Evolutionary conservation across 805 yeast species (phyloP).

Genomic region (Kluyveromyces wickerhamii): DNA sequence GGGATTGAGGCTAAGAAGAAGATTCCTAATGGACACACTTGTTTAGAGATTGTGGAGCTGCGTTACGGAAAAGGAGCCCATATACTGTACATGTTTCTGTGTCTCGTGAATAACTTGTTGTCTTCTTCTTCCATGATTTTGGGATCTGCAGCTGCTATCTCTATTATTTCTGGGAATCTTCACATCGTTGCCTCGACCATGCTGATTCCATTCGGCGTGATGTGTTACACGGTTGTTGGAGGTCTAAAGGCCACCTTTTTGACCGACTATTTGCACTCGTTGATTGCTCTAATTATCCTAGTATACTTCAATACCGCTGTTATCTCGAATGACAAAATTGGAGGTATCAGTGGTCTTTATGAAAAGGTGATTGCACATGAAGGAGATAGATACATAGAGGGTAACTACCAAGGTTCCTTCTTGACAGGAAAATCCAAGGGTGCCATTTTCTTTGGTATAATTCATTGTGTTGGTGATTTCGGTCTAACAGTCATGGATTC

Average conservation of each 20-base stretch:
- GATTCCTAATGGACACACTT: constrained; percentile 34
- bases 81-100: constrained; percentile 32
- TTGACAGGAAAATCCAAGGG: constrained; percentile 31
- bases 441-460: constrained; percentile 27
- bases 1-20: constrained; percentile 32
- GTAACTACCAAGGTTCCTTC: constrained; percentile 31
- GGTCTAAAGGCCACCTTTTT: constrained; percentile 47
- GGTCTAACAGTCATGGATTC: constrained; percentile 35
- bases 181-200: constrained; percentile 38
- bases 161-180: constrained; percentile 37
- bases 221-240: constrained; percentile 42
- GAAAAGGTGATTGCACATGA: constrained; percentile 34
- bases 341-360: constrained; percentile 38
- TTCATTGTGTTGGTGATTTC: constrained; percentile 30
- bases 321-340: constrained; percentile 26
- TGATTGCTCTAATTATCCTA: constrained; percentile 34
- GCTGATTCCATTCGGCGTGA: constrained; percentile 40
- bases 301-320: constrained; percentile 32
- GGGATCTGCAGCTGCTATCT: constrained; percentile 38
- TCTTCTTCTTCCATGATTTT: constrained; percentile 30
- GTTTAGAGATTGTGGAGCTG: constrained; percentile 34
- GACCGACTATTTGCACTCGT: constrained; percentile 44
- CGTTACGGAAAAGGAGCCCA: constrained; percentile 37
- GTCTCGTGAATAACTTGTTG: constrained; percentile 34
- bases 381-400: constrained; percentile 27